Percentiles rank a stretch among this genome's conserved stretches.
phyloP scores from a whole-genome alignment of 2,329 filamentous ascomycete genomes.

The Aspergillus chevalieri region DNA sequence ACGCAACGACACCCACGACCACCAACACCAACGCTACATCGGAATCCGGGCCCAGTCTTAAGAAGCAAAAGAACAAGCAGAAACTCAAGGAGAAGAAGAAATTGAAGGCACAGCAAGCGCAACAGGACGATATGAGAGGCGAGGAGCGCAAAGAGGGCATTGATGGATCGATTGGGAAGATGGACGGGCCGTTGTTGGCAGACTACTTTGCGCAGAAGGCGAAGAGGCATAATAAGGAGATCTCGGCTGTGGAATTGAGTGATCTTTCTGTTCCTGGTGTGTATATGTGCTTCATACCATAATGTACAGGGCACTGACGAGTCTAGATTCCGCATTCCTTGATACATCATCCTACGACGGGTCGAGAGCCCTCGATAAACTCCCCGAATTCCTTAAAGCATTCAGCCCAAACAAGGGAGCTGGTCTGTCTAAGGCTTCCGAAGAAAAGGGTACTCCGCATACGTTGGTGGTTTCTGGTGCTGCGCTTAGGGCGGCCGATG shows the following conservation, averaged over 20 bases:
- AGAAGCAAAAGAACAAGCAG: constrained; percentile 45
- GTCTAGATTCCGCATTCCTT: constrained; percentile 62
- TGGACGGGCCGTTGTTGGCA: constrained; percentile 76
- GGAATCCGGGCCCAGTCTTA: constrained; percentile 19
- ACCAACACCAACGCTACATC: constrained; percentile 2
- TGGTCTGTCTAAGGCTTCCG: constrained; percentile 58
- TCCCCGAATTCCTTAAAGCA: constrained; percentile 71
- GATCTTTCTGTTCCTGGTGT: constrained; percentile 74
- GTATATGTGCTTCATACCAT: constrained; percentile 8
- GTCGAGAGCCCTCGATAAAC: constrained; percentile 61
- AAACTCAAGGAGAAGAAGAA: constrained; percentile 39
- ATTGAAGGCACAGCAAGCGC: constrained; percentile 19
- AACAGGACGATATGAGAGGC: constrained; percentile 21
- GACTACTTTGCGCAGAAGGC: constrained; percentile 80
- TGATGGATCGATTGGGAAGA: constrained; percentile 71
- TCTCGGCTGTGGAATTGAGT: constrained; percentile 77
- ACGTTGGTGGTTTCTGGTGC: constrained; percentile 83
- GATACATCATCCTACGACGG: constrained; percentile 73
- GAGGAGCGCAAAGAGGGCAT: constrained; percentile 64
- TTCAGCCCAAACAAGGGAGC: constrained; percentile 49
- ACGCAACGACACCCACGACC: constrained; percentile 10
- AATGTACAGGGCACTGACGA: constrained; percentile 1
- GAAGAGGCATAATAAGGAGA: constrained; percentile 67
- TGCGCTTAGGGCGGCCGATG: constrained; percentile 77
- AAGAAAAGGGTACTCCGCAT: constrained; percentile 68